A percentile compares a stretch with the other conserved stretches of the same genome.
phyloP scores from a whole-genome alignment of 1,139 yeast species.

The Hanseniaspora uvarum region DNA sequence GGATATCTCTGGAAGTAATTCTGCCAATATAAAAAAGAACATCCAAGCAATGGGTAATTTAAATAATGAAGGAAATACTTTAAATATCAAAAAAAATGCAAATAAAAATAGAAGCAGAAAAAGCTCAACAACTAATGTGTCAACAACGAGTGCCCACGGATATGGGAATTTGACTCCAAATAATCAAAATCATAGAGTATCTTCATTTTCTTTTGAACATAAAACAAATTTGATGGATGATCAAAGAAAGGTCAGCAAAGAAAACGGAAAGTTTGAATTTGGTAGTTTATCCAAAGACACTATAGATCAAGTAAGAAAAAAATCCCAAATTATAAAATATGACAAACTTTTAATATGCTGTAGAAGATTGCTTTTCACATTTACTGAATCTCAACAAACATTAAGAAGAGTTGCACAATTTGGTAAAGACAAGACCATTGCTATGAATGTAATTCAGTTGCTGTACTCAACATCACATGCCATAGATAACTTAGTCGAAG shows the following conservation, averaged over 20 bases:
- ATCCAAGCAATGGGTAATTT: background rate
- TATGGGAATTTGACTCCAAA: background rate
- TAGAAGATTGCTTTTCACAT: conserved; percentile 47
- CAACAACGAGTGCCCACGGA: background rate
- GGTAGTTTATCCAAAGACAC: conserved; percentile 7
- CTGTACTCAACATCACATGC: conserved; percentile 49
- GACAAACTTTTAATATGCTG: conserved; percentile 42
- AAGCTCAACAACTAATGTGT: background rate
- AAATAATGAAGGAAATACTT: background rate
- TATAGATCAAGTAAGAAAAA: conserved; percentile 10
- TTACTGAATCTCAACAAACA: conserved; percentile 62
- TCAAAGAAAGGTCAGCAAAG: background rate
- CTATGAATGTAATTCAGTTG: conserved; percentile 48
- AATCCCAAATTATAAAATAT: conserved; percentile 18
- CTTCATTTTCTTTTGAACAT: conserved; percentile 15
- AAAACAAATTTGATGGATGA: conserved; percentile 6
- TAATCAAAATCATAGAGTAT: background rate
- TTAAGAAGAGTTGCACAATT: conserved; percentile 57
- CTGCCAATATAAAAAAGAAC: conserved; percentile 9
- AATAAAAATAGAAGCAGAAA: background rate
- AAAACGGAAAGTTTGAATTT: background rate
- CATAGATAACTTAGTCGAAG: conserved; percentile 50
- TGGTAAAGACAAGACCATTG: conserved; percentile 53
- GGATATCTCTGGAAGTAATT: conserved; percentile 11
- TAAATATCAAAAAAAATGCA: conserved; percentile 6